These are phyloP conservation scores for Aspergillus egyptiacus DNA, from an alignment of 495 filamentous ascomycete genomes.

Conservation along the genomic window DNA sequence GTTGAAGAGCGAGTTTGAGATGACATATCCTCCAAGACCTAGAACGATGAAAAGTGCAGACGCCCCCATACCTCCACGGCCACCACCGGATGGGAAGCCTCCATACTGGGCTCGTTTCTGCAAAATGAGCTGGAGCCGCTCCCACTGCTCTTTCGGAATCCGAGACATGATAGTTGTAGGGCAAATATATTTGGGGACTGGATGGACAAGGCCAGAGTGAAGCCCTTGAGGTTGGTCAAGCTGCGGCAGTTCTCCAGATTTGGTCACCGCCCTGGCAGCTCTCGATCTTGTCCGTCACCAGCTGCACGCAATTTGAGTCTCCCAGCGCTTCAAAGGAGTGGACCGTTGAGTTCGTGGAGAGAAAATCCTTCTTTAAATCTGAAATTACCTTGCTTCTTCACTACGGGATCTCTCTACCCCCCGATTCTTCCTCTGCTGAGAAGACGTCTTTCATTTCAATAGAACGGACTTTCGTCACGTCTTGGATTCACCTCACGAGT, in stretches of 20 bases:
- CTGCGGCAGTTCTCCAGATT: conserved; percentile 19
- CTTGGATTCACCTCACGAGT: conserved; percentile 7
- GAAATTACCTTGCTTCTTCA: background rate
- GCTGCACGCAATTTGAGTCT: background rate
- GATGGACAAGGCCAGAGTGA: conserved; percentile 10
- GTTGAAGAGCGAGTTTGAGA: conserved; percentile 93
- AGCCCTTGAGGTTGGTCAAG: conserved; percentile 16
- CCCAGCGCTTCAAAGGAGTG: background rate
- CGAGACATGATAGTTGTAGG: conserved; percentile 42
- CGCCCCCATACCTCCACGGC: conserved; percentile 38
- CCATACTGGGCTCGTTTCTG: conserved; percentile 43
- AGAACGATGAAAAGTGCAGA: conserved; percentile 51
- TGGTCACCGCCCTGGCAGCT: conserved; percentile 20
- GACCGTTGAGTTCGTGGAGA: background rate
- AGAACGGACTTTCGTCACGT: background rate
- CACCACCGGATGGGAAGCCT: conserved; percentile 42
- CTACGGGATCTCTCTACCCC: background rate
- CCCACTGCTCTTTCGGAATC: conserved; percentile 60
- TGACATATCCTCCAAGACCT: conserved; percentile 55
- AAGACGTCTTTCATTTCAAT: background rate
- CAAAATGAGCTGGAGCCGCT: conserved; percentile 56
- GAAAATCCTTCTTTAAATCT: background rate
- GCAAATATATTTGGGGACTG: conserved; percentile 16
- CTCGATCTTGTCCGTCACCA: background rate
- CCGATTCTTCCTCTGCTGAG: background rate